Percentiles rank a stretch among this genome's conserved stretches.
phyloP scores from a whole-genome alignment of 129 eudicot species.

The Calendula officinalis region DNA sequence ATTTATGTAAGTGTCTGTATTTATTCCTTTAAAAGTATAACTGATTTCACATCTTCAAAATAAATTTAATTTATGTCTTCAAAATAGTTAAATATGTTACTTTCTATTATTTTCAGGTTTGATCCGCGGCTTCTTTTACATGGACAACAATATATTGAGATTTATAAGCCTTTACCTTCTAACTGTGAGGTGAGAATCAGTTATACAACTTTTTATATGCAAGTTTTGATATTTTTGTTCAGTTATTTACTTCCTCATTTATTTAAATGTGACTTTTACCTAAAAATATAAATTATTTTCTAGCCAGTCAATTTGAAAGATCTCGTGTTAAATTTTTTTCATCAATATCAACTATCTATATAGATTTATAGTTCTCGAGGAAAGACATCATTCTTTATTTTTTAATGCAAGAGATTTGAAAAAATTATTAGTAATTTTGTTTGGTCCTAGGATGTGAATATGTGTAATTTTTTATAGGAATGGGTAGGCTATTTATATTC shows the following conservation, averaged over 20 bases:
- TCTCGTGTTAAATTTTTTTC: too few relatives aligned
- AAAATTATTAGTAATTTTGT: too few relatives aligned
- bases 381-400: too few relatives aligned
- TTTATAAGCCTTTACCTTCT: slow-evolving; percentile 82
- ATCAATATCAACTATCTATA: too few relatives aligned
- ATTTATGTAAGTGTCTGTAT: slow-evolving; percentile 50
- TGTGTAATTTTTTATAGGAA: too few relatives aligned
- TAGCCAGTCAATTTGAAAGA: neutral
- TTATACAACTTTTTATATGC: slow-evolving; percentile 10
- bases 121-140: slow-evolving; percentile 95
- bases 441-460: too few relatives aligned
- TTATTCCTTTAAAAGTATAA: neutral
- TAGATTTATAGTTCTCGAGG: too few relatives aligned
- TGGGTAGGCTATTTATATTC: too few relatives aligned
- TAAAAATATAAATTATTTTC: neutral
- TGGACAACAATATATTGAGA: slow-evolving; percentile 94
- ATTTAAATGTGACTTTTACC: neutral
- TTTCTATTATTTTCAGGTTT: slow-evolving; percentile 41
- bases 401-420: too few relatives aligned
- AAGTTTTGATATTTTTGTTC: neutral
- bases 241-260: neutral
- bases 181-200: slow-evolving; percentile 57
- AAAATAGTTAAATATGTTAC: slow-evolving; percentile 4
- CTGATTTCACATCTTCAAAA: neutral
- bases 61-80: neutral